Conservation (phyloP, 106 monocot genomes). For the Iris macrosiphon region DNA sequence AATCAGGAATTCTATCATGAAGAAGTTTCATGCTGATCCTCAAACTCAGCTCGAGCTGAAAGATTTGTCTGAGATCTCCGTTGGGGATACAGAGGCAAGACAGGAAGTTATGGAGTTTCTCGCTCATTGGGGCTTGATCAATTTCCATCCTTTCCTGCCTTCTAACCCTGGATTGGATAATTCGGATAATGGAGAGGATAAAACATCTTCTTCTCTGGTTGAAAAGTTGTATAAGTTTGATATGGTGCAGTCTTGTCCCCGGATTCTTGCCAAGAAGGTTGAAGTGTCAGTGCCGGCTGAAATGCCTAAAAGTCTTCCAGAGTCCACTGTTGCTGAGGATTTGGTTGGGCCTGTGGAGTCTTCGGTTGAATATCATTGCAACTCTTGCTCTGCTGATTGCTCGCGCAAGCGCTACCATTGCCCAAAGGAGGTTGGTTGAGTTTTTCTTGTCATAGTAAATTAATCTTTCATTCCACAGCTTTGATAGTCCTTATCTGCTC, state of each 20-base stretch:
- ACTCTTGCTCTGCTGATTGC: conserved; percentile 93
- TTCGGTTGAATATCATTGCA: conserved; percentile 96
- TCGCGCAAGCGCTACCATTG: conserved; percentile 95
- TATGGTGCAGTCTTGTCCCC: conserved; percentile 18
- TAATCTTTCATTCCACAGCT: too few species aligned
- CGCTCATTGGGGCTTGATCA: conserved; percentile 95
- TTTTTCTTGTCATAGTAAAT: too few species aligned
- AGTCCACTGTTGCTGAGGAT: conserved; percentile 54
- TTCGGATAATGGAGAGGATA: conserved; percentile 19
- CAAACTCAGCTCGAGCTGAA: conserved; percentile 48
- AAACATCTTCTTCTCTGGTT: conserved; percentile 28
- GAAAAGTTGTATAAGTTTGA: conserved; percentile 83
- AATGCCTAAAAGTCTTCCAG: conserved; percentile 36
- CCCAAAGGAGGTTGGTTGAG: conserved; percentile 77
- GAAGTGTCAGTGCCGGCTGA: conserved; percentile 25
- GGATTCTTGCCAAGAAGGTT: conserved; percentile 18
- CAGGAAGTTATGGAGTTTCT: conserved; percentile 83
- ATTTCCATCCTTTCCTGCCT: conserved; percentile 88
- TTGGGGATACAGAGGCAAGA: conserved; percentile 49
- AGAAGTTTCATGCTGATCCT: conserved; percentile 66
- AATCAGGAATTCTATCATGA: conserved; percentile 78
- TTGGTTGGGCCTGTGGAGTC: conserved; percentile 50
- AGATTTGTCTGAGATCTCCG: conserved; percentile 46
- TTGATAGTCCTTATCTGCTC: too few species aligned
- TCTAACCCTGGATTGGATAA: conserved; percentile 18